Percentiles rank a stretch among this genome's conserved stretches.
Evolutionary conservation across 1,139 yeast genomes (phyloP).

Genomic region (Yarrowia galli): DNA sequence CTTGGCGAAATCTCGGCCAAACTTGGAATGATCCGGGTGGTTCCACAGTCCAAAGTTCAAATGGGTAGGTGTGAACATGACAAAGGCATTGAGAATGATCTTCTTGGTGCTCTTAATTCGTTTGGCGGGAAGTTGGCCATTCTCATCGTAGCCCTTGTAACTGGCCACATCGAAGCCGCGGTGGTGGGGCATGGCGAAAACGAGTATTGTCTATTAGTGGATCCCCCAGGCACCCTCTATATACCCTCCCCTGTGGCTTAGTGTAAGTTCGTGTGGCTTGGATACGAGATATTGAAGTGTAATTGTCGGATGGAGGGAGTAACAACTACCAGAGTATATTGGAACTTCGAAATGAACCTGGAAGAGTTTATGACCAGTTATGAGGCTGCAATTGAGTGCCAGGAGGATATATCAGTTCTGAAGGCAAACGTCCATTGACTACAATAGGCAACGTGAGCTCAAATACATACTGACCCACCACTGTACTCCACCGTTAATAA

Average conservation of each 20-base stretch:
- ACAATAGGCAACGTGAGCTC: too few relatives aligned
- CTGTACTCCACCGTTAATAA: conserved; percentile 2
- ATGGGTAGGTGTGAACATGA: conserved; percentile 54
- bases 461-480: neutral
- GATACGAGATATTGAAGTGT: conserved; percentile 6
- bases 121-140: conserved; percentile 10
- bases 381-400: too few relatives aligned
- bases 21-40: conserved; percentile 53
- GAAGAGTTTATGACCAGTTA: too few relatives aligned
- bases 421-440: too few relatives aligned
- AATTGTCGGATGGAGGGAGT: neutral
- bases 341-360: too few relatives aligned
- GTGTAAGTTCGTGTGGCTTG: conserved; percentile 24
- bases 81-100: conserved; percentile 54
- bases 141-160: conserved; percentile 21
- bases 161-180: conserved; percentile 14
- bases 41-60: conserved; percentile 57
- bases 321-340: too few relatives aligned
- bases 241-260: conserved; percentile 11
- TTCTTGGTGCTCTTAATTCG: conserved; percentile 21
- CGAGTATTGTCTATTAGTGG: too few relatives aligned
- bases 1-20: conserved; percentile 50
- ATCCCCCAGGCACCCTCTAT: too few relatives aligned
- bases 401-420: too few relatives aligned
- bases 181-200: conserved; percentile 16